A percentile compares a stretch with the other conserved stretches of the same genome.
Conservation (phyloP, 495 filamentous ascomycete species). For the Penicillium bialowiezense region DNA sequence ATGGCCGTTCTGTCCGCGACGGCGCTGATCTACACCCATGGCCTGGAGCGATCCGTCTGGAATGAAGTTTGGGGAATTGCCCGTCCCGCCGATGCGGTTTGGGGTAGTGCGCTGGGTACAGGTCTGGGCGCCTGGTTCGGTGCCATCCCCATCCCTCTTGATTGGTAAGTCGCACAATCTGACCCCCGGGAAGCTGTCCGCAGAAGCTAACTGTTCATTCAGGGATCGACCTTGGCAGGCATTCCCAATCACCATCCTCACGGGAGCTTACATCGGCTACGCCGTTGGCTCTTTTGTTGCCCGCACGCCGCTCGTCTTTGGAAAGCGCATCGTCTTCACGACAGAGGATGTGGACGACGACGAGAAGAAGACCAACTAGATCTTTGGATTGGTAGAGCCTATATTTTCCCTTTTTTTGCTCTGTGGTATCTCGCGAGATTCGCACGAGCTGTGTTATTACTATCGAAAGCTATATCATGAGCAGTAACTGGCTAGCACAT, state of each 20-base stretch:
- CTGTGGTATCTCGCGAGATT: not conserved
- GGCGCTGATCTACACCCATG: constrained; percentile 78
- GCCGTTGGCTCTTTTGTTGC: constrained; percentile 59
- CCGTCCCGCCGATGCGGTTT: constrained; percentile 41
- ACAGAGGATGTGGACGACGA: constrained; percentile 18
- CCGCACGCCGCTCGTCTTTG: constrained; percentile 53
- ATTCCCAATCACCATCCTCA: constrained; percentile 88
- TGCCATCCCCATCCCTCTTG: constrained; percentile 86
- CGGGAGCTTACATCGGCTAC: constrained; percentile 68
- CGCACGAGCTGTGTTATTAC: not conserved
- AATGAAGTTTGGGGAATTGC: constrained; percentile 58
- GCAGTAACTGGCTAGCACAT: not conserved
- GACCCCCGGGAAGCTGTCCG: constrained; percentile 1
- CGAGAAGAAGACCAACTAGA: constrained; percentile 31
- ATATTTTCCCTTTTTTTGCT: not conserved
- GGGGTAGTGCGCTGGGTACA: constrained; percentile 43
- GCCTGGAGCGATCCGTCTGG: constrained; percentile 74
- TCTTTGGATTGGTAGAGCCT: not conserved
- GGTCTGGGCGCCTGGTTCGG: constrained; percentile 62
- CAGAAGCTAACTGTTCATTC: constrained; percentile 10
- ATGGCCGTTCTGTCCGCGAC: constrained; percentile 71
- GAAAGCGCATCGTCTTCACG: constrained; percentile 61
- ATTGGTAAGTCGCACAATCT: constrained; percentile 63
- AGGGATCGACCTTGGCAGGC: constrained; percentile 94
- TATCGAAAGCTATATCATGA: not conserved